Percentiles rank a stretch among this genome's conserved stretches.
phyloP scores from a whole-genome alignment of 768 basidiomycete genomes.

The Panus rudis region DNA sequence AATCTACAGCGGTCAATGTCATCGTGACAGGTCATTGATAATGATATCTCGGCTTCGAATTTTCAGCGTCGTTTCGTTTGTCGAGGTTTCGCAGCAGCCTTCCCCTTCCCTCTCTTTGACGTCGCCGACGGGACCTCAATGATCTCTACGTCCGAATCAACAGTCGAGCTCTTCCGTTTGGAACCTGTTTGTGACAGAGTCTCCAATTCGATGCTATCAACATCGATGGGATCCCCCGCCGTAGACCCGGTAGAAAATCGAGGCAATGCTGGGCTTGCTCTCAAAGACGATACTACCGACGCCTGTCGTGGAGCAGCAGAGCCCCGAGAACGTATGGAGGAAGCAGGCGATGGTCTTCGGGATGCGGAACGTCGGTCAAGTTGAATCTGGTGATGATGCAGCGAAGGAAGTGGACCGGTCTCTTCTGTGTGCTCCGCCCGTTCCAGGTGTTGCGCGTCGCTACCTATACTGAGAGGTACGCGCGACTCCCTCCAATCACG shows the following conservation, averaged over 20 bases:
- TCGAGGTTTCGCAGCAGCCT: no score
- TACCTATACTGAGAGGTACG: no score
- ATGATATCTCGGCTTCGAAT: no score
- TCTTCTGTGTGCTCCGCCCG: conserved; percentile 24
- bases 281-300: conserved; percentile 3
- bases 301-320: conserved; percentile 16
- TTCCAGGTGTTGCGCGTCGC: conserved; percentile 26
- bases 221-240: conserved; percentile 30
- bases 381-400: conserved; percentile 4
- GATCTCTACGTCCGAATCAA: no score
- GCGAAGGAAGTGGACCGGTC: conserved; percentile 23
- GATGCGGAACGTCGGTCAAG: conserved; percentile 24
- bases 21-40: no score
- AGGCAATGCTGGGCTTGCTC: conserved; percentile 18
- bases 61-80: no score
- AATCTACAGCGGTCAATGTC: no score
- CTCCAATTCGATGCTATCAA: conserved; percentile 38
- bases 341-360: conserved; percentile 40
- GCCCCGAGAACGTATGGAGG: conserved; percentile 39
- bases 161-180: no score
- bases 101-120: no score
- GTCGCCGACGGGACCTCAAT: no score
- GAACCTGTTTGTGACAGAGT: no score
- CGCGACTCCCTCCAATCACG: conserved; percentile 77
- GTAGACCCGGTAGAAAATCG: conserved; percentile 23